Base-by-base conservation (phyloP, 2,329 filamentous ascomycete species). In the Fusarium oxysporum region DNA sequence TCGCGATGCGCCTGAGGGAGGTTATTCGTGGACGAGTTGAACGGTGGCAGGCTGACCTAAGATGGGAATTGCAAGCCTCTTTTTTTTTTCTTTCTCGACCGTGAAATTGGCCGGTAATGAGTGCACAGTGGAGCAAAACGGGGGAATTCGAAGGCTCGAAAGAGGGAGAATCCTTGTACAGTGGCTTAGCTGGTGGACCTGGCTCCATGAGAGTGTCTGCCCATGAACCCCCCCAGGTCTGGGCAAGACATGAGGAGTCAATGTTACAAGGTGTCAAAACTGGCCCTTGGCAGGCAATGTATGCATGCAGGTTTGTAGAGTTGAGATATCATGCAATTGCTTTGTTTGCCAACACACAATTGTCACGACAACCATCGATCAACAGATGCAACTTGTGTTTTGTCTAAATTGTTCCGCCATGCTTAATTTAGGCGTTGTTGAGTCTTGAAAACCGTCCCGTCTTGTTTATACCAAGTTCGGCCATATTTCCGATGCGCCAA, bases 81-180 rank as follows among this genome's bases (percentile, higher is more conserved):
- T 59, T 71, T 38, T 37, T 74, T 66, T 33, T 43, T 25, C 25
- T 62, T 75, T 65, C 71, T 58, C 55, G 57, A 57, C 53, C 44
- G 50, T 65, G 72, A 77, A 70, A 77, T 74, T 77, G 71, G 66
- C 65, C 56, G 66, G 62, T 63, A 54, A 47, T 41, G 47, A 58
- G 51, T 35, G 41, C 45, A 53, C 45, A 23, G 75, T 76, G 72
- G 72, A 77, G 61, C 54, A 62, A 48, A 68, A 64, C 65, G 64
- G 67, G 70, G 71, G 61, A 55, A 43, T 56, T 54, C 11, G 50
- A 68, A 62, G 53, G 62, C 72, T 61, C 40, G 61, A 68, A 65
- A 48, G 71, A 76, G 65, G 72, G 75, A 73, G 66, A 61, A 74
- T 62, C 76, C 76, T 60, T 77, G 75, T 59, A 67, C 60, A 35